Evolutionary conservation across 108 stramenopile species (phyloP), one percentile per base, ranked within the genome.

Genomic region (Aurantiochytrium sp.): DNA sequence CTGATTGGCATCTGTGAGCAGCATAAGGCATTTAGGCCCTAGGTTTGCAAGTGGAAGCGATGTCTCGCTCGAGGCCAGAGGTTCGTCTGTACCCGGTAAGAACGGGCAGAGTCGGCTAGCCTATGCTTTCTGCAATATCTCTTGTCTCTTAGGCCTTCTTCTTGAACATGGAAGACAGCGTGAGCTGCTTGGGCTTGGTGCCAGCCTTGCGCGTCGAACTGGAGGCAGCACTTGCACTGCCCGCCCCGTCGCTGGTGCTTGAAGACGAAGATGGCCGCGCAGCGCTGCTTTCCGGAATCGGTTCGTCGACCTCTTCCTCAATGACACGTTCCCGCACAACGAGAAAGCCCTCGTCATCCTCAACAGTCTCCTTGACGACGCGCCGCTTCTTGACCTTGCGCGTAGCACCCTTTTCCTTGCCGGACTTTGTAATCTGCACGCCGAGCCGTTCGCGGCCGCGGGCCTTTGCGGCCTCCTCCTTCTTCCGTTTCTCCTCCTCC

Each of bases 251-350:
- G 22, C 19, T 65, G 59, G 8, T 27, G 24, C 59, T 65, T 1
- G 27, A 30, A 1, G 34, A 34, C 34, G 27, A 6, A 65, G 59
- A 3, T 19, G 27, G 0, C n/a, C n/a, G n/a, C n/a, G n/a, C n/a
- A n/a, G n/a, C n/a, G 19, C 8, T 34, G 34, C 8, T 10, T 65
- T 81, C 73, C 8, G 73, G 73, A 42, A 81, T 81, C 10, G 39
- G 42, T 24, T 81, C 73, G 42, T 81, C 73, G 12, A 81, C 73
- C 39, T 81, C 73, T 24, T 81, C 73, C 73, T 81, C 73, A 12
- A 81, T 81, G 45, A 81, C 45, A 81, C 39, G 39, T 24, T 81
- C 73, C 12, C 45, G 39, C 21, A 81, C 73, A 12, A 81, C 73
- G 8, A 81, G 45, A 48, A 81, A 81, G 2, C 73, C 73, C 42